Evolutionary conservation across 179 eudicot genomes (phyloP).

Genomic region (Carnegiea gigantea): DNA sequence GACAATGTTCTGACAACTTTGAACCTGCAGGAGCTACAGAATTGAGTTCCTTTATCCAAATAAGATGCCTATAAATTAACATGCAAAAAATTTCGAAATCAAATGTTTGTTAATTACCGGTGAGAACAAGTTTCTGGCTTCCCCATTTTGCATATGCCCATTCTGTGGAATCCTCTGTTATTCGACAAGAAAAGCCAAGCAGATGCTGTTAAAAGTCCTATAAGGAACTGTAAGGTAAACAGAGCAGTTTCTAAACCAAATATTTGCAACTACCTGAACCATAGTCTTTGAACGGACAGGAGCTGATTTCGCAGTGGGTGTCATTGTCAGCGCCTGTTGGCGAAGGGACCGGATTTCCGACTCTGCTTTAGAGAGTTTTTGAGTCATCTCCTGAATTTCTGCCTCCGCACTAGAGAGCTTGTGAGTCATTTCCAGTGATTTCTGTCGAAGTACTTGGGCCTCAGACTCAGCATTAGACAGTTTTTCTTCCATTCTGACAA

Average conservation of each 20-base stretch:
- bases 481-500: conserved; percentile 87
- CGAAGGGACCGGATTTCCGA: conserved; percentile 97
- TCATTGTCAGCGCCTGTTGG: conserved; percentile 93
- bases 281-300: conserved; percentile 76
- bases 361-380: conserved; percentile 77
- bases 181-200: conserved; percentile 18
- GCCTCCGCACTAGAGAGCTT: conserved; percentile 41
- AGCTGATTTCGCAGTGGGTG: conserved; percentile 68
- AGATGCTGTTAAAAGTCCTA: not conserved
- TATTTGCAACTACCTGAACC: conserved; percentile 51
- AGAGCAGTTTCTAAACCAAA: not conserved
- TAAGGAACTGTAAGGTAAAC: not conserved
- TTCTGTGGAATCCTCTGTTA: conserved; percentile 84
- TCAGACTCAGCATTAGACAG: conserved; percentile 84
- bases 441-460: conserved; percentile 95
- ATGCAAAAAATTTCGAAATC: conserved; percentile 2
- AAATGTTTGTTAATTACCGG: conserved; percentile 44
- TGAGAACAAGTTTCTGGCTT: conserved; percentile 37
- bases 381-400: conserved; percentile 42
- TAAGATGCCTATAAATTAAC: conserved; percentile 4
- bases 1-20: not conserved
- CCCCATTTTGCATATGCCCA: conserved; percentile 70
- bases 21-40: not conserved
- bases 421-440: conserved; percentile 58
- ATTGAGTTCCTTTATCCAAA: not conserved